Base-by-base conservation (phyloP, 371 early-diverging fungal species). In the Actinomortierella ambigua region DNA sequence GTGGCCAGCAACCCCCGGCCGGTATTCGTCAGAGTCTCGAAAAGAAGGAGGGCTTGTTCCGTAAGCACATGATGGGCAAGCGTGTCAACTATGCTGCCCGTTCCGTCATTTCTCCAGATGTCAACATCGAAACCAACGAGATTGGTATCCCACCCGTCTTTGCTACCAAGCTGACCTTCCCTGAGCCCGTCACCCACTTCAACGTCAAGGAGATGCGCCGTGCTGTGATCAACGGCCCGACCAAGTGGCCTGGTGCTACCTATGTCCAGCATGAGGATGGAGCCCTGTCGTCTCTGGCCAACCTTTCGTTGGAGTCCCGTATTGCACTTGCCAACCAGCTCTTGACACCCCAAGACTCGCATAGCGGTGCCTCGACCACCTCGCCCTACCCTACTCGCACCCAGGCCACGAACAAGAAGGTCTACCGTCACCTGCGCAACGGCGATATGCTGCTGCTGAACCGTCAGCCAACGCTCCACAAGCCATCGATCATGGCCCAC, bases 31-130 rank as follows among this genome's bases (percentile, higher is more conserved):
- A 99, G 80, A 78, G 98, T 9, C 82, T 99, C 51, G 99, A 99
- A 81, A 99, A 99, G 93, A 99, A 99, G 85, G 99, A 99, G 77
- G 99, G 99, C 68, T 81, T 99, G 47, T 99, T 99, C 87, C 86
- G 99, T 57, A 97, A 95, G 82, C 98, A 99, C 79, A 99, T 99
- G 94, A 99, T 99, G 99, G 99, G 99, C 56, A 99, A 99, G 82
- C 93, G 99, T 80, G 99, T 99, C 76, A 99, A 99, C 84, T 99
- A 92, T 78, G 97, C 99, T 9, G 99, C 99, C n/a, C 90, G 99
- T 59, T 95, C 96, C 43, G 99, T 99, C 59, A 99, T 99, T 69
- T 96, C 97, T 22, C 99, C 99, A 2, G 99, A 99, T 82, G 98
- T 98, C 3, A 95, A 96, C 68, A 91, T 99, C 53, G 99, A 98